A percentile compares a stretch with the other conserved stretches of the same genome.
Evolutionary conservation across 2,329 filamentous ascomycete genomes (phyloP).

Genomic region (Penicillium sp.): DNA sequence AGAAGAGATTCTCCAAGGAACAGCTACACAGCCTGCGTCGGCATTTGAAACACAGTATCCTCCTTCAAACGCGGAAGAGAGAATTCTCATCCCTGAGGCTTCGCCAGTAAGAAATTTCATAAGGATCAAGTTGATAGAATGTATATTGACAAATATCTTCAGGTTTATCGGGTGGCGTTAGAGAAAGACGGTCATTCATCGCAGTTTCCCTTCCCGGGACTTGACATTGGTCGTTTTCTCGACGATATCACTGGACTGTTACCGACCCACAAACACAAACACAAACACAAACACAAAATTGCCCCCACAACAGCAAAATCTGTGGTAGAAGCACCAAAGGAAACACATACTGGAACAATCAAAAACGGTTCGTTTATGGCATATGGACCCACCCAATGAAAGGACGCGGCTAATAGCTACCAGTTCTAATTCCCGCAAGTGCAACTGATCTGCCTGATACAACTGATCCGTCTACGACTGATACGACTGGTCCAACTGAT

Average conservation of each 20-base stretch:
- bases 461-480: not conserved
- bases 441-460: not conserved
- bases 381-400: not conserved
- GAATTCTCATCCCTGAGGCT: conserved; percentile 28
- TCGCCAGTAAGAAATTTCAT: conserved; percentile 29
- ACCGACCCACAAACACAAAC: not conserved
- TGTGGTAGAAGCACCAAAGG: not conserved
- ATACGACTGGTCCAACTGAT: too few relatives aligned
- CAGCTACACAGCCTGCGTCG: conserved; percentile 14
- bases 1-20: conserved; percentile 11
- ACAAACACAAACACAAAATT: not conserved
- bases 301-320: not conserved
- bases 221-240: conserved; percentile 19
- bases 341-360: not conserved
- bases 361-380: not conserved
- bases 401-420: not conserved
- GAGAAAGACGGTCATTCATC: conserved; percentile 33
- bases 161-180: conserved; percentile 34
- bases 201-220: conserved; percentile 28
- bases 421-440: not conserved
- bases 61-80: conserved; percentile 26
- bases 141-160: not conserved
- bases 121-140: not conserved
- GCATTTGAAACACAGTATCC: conserved; percentile 39
- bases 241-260: conserved; percentile 15